Base-by-base conservation (phyloP, 2,329 filamentous ascomycete species). In the Teratosphaeriaceae sp. region DNA sequence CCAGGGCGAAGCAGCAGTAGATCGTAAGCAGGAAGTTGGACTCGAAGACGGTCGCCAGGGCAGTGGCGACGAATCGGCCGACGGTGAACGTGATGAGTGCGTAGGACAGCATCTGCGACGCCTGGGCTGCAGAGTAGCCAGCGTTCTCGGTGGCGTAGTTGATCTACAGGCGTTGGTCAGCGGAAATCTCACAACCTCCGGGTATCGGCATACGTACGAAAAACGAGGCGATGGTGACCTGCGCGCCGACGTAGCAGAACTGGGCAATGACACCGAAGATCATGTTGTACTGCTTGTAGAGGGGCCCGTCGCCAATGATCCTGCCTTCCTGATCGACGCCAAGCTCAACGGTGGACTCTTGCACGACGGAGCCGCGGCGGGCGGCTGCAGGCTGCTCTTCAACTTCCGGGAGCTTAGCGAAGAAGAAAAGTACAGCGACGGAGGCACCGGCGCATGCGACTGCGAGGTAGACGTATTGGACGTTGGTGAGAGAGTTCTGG, bases 281-380 rank as follows among this genome's bases (percentile, higher is more conserved):
- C 59, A 65, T 63, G 57, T 64, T 65, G 56, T 59, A 65, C 51
- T 65, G 61, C 58, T 64, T 65, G 58, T 60, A 61, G 24, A 65
- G 50, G 13, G 62, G 61, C 26, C 55, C 60, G 39, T 56, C 50
- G 29, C 51, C 52, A 42, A 62, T 54, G 39, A 58, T 49, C n/a
- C 54, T 40, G 41, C 62, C 61, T 40, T 60, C 53, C 16, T 52
- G 40, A 31, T 59, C 62, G 20, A 56, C 43, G 29, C 50, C 59
- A 19, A 59, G 42, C 43, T 58, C 59, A 21, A 60, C 46, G 12
- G 56, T 57, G 43, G 47, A 43, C 8, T 53, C 52, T 9, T 51
- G 51, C 26, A 54, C 53, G 39, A 63, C 54, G 20, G 53, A 57
- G 22, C 52, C 58, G 41, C 59, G 54, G 19, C 44, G 46, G 15